Conservation (phyloP, 2,329 filamentous ascomycete genomes). For the Hysterium pulicare region DNA sequence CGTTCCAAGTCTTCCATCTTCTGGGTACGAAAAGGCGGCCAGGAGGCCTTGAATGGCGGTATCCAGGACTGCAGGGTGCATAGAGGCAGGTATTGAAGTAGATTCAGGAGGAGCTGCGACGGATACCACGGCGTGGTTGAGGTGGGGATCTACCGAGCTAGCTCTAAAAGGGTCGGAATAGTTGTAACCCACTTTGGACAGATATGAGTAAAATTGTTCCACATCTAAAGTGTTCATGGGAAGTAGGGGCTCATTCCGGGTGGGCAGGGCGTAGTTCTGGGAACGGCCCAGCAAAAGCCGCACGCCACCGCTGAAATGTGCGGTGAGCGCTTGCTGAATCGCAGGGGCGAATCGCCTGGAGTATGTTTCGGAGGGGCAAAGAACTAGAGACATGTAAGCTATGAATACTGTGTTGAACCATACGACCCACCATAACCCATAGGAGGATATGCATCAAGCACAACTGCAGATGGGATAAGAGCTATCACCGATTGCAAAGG, state of each 20-base stretch:
- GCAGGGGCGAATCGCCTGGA: too few species aligned
- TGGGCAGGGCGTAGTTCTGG: not conserved
- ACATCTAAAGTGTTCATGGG: slow-evolving; percentile 4
- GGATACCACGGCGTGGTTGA: slow-evolving; percentile 11
- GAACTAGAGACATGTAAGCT: too few species aligned
- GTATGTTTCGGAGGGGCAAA: too few species aligned
- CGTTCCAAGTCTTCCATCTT: slow-evolving; percentile 5
- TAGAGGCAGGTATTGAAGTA: not conserved
- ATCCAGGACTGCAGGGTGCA: slow-evolving; percentile 10
- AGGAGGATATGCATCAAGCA: too few species aligned
- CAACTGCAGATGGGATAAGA: too few species aligned
- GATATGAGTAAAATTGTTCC: slow-evolving; percentile 6
- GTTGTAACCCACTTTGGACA: slow-evolving; percentile 6
- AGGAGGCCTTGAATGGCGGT: slow-evolving; percentile 6
- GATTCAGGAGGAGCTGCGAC: slow-evolving; percentile 8
- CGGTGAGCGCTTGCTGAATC: too few species aligned
- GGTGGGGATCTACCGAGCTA: too few species aligned
- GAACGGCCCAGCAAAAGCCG: not conserved
- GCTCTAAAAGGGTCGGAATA: slow-evolving; percentile 7
- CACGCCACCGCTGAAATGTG: slow-evolving; percentile 5
- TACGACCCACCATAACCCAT: too few species aligned
- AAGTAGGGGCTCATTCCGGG: not conserved
- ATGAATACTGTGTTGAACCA: too few species aligned
- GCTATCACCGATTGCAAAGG: too few species aligned
- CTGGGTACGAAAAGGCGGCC: slow-evolving; percentile 8